Percentiles rank a stretch among this genome's conserved stretches.
phyloP scores from a whole-genome alignment of 805 yeast genomes.

The Candida silvicultrix region DNA sequence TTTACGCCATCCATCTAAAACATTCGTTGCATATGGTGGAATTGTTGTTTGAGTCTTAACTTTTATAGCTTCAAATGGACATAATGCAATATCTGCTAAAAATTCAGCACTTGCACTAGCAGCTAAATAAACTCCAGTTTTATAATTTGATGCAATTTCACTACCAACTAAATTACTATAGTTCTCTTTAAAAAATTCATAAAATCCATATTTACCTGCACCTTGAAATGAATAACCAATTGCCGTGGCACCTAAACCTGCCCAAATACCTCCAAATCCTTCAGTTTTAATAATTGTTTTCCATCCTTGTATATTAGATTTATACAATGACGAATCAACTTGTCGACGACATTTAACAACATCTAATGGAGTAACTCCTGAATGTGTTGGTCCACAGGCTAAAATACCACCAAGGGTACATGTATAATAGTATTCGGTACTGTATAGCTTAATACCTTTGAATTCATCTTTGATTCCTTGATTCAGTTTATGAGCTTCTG shows the following conservation, averaged over 20 bases:
- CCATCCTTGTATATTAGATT: constrained; percentile 80
- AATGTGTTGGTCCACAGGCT: constrained; percentile 97
- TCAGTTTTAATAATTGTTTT: constrained; percentile 61
- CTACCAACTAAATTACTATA: constrained; percentile 66
- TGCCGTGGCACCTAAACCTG: constrained; percentile 90
- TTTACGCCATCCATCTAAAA: constrained; percentile 60
- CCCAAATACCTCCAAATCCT: constrained; percentile 71
- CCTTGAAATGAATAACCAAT: constrained; percentile 95
- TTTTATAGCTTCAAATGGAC: constrained; percentile 95
- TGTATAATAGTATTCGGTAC: constrained; percentile 44
- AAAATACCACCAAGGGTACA: constrained; percentile 57
- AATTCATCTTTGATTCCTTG: constrained; percentile 9
- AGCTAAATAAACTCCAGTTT: constrained; percentile 68
- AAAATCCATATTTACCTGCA: constrained; percentile 95
- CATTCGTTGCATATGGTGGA: constrained; percentile 72
- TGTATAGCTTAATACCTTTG: constrained; percentile 25
- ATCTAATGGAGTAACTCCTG: constrained; percentile 89
- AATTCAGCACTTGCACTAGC: constrained; percentile 95
- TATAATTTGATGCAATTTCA: constrained; percentile 52
- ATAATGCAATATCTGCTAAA: constrained; percentile 80
- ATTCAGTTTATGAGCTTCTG: not conserved
- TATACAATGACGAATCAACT: constrained; percentile 69
- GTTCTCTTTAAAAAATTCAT: constrained; percentile 81
- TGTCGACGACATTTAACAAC: constrained; percentile 91
- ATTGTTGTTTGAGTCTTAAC: constrained; percentile 90